phyloP scores from a whole-genome alignment of 176 grass and related monocot species.

The Cenchrus americanus region DNA sequence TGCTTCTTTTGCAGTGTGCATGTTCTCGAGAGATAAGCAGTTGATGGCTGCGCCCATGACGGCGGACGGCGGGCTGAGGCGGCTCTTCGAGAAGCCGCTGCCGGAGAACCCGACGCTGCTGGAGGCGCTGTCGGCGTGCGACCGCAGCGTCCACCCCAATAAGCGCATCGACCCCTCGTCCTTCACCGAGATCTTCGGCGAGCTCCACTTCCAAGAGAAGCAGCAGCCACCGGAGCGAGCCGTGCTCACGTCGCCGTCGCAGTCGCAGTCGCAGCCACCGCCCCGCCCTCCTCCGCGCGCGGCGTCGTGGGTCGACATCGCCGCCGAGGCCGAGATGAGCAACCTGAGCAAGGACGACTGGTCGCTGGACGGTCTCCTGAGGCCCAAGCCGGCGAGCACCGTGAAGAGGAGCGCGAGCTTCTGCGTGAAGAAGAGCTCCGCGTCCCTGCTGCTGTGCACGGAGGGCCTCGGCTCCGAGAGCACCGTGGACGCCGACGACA shows the following conservation, averaged over 20 bases:
- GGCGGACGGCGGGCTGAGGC: slow-evolving; percentile 64
- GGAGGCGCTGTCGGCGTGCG: slow-evolving; percentile 78
- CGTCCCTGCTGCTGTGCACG: slow-evolving; percentile 68
- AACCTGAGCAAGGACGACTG: slow-evolving; percentile 54
- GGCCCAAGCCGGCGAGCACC: slow-evolving; percentile 26
- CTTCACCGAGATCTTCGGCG: slow-evolving; percentile 96
- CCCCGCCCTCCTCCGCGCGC: background rate
- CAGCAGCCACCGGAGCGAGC: slow-evolving; percentile 24
- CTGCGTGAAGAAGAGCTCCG: slow-evolving; percentile 59
- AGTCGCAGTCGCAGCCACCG: background rate
- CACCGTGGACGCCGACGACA: slow-evolving; percentile 71
- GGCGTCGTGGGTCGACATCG: slow-evolving; percentile 35
- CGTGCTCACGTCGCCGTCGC: background rate
- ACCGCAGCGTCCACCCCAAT: slow-evolving; percentile 44
- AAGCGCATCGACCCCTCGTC: slow-evolving; percentile 61
- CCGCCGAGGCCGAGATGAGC: slow-evolving; percentile 20
- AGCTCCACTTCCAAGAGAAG: slow-evolving; percentile 86
- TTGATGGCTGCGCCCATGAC: slow-evolving; percentile 47
- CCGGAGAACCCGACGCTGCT: slow-evolving; percentile 89
- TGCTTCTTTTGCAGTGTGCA: background rate
- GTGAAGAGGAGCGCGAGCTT: slow-evolving; percentile 59
- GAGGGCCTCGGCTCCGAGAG: slow-evolving; percentile 89
- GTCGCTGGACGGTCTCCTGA: slow-evolving; percentile 55
- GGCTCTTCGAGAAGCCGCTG: slow-evolving; percentile 87
- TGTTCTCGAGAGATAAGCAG: background rate